Evolutionary conservation across 257 asterid species (phyloP), one percentile per base, ranked within the genome.

Genomic region (Ehretia macrophylla): DNA sequence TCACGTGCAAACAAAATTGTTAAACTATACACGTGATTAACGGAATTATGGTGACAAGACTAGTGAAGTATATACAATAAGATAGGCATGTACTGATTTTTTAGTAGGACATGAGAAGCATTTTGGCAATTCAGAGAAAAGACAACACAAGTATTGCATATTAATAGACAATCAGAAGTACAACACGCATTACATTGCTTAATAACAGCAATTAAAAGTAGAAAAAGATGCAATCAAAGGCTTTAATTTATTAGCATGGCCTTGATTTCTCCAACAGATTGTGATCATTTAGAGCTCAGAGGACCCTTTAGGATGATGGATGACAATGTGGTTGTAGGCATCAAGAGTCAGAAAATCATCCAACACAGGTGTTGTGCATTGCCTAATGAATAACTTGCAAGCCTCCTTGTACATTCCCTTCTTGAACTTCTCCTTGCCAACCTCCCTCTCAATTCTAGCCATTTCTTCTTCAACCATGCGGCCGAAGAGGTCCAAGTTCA

Each of bases 401-500:
- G 97, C 99, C 60, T 86, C 96, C 13, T 52, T 82, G 16, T 86
- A 93, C 95, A 68, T 85, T 11, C 97, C 99, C 50, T 66, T 81
- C 17, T 59, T 63, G 70, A 88, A 88, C 9, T 76, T 92, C 32
- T 92, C 97, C 69, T 66, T 78, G 16, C 95, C 97, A 11, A 92
- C 85, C 64, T 92, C 97, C 8, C 73, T 74, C 75, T 83, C 85
- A 4, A 93, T 93, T 82, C 99, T 79, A 0, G 50, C 85, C 99
- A 93, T 93, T 58, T 93, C 99, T 60, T 93, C 99, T 4, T 89
- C 99, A 0, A 86, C 88, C 8, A 93, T 84, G n/a, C 95, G 63
- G 57, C 95, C 99, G 17, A 93, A 93, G 0, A 93, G 79, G 0
- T 86, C 96, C 17, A 47, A 18, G 10, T 58, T 83, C 74, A 86